Percentiles rank a stretch among this genome's conserved stretches.
These are phyloP conservation scores for Pluteus cervinus DNA, from an alignment of 768 basidiomycete genomes.

Conservation along the genomic window DNA sequence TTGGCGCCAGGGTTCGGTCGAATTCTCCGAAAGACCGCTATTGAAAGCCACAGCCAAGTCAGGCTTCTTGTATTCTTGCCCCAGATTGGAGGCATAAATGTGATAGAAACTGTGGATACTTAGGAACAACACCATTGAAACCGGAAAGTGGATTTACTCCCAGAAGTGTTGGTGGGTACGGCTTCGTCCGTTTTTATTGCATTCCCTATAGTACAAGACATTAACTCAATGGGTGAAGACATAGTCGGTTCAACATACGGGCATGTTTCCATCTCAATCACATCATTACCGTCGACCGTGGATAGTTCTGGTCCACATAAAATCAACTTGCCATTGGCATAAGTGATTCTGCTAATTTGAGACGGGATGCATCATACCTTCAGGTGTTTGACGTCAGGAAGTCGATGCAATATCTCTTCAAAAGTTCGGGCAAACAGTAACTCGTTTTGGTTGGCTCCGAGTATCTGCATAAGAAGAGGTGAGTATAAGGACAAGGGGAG, in stretches of 20 bases:
- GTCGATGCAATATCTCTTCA: constrained; percentile 30
- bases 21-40: constrained; percentile 22
- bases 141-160: constrained; percentile 13
- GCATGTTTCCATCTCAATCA: constrained; percentile 23
- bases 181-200: constrained; percentile 16
- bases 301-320: constrained; percentile 20
- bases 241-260: constrained; percentile 14
- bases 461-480: constrained; percentile 13
- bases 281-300: constrained; percentile 1
- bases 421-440: constrained; percentile 15
- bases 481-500: background rate
- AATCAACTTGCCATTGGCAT: constrained; percentile 12
- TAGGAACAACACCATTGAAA: background rate
- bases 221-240: background rate
- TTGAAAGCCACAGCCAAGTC: constrained; percentile 32
- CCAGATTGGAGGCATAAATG: constrained; percentile 12
- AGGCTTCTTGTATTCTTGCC: constrained; percentile 16
- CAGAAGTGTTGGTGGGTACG: constrained; percentile 16
- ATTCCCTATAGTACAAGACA: constrained; percentile 15
- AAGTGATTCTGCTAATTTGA: background rate
- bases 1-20: constrained; percentile 15
- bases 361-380: constrained; percentile 13
- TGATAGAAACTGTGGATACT: constrained; percentile 25
- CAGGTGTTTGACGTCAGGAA: constrained; percentile 22
- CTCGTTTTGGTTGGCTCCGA: constrained; percentile 21